Base-by-base conservation (phyloP, 768 basidiomycete species). In the Pleurotus eryngii region DNA sequence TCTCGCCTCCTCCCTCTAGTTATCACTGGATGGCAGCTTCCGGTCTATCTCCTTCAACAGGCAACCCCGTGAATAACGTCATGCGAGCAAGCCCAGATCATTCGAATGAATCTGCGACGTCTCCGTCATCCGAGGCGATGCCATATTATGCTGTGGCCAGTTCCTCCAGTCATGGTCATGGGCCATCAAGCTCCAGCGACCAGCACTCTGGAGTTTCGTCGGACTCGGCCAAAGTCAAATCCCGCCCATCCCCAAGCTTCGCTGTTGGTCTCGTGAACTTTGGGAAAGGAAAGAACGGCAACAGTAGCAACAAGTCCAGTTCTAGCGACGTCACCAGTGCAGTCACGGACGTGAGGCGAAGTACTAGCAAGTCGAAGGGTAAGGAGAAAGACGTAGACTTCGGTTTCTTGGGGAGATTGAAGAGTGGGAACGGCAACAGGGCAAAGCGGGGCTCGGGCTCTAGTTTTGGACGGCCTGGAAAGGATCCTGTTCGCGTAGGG, bases 371-470 rank as follows among this genome's bases (percentile, higher is more conserved):
- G n/a, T 12, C 17, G 37, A 40, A 53, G 18, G 51, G 39, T 5
- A 53, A 42, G 20, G 39, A 42, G 4, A 53, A 42, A 22, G 51
- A 53, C 4, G 12, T 42, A 2, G 51, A 53, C 18, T 53, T 53
- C 26, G 51, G 51, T 35, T 53, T 53, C 24, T 53, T 53, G 20
- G 51, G 51, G 5, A n/a, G 51, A 2, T 26, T 53, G 35, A 53
- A 30, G 51, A 42, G 38, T 17, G 51, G 51, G 35, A 20, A 5
- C 14, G 46, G 46, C 1, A 35, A 8, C 30, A 42, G 24, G 17
- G 50, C 20, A 8, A 53, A 53, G 4, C 20, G 51, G 20, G 18
- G n/a, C 9, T 53, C 51, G 4, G 42, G 39, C n/a, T 39, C 37
- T 18, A 53, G 26, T 15, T 49, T 49, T 20, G 50, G 50, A 6